Base-by-base conservation (phyloP, 306 rosid genomes). In the Sindora glabra region DNA sequence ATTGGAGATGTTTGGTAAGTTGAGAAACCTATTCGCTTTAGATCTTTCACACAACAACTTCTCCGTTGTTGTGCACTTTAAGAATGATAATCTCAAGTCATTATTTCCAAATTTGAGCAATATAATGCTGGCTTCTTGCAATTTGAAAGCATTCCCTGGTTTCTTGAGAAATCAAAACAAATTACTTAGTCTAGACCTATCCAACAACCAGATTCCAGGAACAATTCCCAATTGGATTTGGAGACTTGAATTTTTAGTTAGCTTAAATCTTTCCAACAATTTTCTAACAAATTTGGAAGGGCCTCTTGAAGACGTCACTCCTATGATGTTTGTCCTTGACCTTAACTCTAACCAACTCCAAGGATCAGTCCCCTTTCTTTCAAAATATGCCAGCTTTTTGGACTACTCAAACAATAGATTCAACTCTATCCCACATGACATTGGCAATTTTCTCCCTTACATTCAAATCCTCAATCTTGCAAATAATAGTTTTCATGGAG, bases 141-240 rank as follows among this genome's bases (percentile, higher is more conserved):
- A 19, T 0, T 24, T 81, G 30, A 14, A 6, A 18, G 42, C 0
- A 1, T 53, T 81, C 6, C 83, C 81, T 0, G 0, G 6, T 3
- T 76, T 67, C 62, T 36, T 81, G 25, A 63, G 10, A 63, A 48
- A 44, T 6, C 76, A 67, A 52, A 18, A 73, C 0, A 6, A 0
- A 6, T 44, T 76, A 29, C 0, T 0, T n/a, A 3, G 5, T 3
- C 52, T 54, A 5, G 60, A 54, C 60, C 45, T 54, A 10, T 55
- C 45, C 17, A 13, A 19, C 3, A 55, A 55, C 45, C 29, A 55
- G 17, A 11, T 55, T 32, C 1, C 0, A 4, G 79, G 74, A 4
- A n/a, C 27, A 7, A 17, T 78, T 38, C 79, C 84, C 33, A 39
- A 8, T 12, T 71, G 79, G 84, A 56, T 81, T 27, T 74, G 74